Conservation (phyloP, 2,329 filamentous ascomycete genomes). For the Dothideomycetidae sp. region DNA sequence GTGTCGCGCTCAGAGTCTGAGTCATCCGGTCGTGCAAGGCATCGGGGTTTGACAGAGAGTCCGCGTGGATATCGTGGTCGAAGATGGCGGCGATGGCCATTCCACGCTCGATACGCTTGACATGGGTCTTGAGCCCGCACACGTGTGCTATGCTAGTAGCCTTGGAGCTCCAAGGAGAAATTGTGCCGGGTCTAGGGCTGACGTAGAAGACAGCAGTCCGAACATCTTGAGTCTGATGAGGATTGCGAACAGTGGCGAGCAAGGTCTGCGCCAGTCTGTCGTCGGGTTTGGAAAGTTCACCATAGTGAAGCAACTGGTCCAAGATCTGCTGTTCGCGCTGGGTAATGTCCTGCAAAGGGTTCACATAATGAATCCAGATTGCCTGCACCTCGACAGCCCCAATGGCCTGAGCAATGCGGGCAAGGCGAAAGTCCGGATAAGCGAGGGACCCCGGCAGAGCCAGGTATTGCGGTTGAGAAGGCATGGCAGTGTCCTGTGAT, state of each 20-base stretch:
- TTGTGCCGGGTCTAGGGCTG: constrained; percentile 61
- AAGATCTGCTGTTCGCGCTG: constrained; percentile 37
- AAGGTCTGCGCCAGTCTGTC: constrained; percentile 31
- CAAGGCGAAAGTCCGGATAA: constrained; percentile 38
- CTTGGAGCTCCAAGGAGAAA: constrained; percentile 96
- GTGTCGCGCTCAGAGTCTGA: constrained; percentile 54
- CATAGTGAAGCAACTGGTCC: constrained; percentile 47
- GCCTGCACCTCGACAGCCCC: constrained; percentile 34
- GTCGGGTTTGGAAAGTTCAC: constrained; percentile 35
- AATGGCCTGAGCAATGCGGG: constrained; percentile 31
- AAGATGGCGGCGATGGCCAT: constrained; percentile 57
- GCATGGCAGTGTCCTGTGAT: constrained; percentile 11
- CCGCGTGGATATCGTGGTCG: constrained; percentile 34
- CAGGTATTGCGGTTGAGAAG: constrained; percentile 22
- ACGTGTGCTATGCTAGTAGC: constrained; percentile 88
- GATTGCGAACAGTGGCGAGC: constrained; percentile 34
- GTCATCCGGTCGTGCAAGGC: constrained; percentile 90
- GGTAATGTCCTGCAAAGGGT: constrained; percentile 28
- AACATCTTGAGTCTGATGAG: constrained; percentile 36
- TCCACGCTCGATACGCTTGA: constrained; percentile 73
- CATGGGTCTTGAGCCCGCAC: constrained; percentile 60
- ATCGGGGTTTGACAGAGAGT: constrained; percentile 49
- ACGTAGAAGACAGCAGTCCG: constrained; percentile 52
- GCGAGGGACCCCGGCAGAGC: constrained; percentile 40
- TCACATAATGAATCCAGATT: constrained; percentile 39